Base-by-base conservation (phyloP, 129 eudicot genomes). In the Logfia minima region DNA sequence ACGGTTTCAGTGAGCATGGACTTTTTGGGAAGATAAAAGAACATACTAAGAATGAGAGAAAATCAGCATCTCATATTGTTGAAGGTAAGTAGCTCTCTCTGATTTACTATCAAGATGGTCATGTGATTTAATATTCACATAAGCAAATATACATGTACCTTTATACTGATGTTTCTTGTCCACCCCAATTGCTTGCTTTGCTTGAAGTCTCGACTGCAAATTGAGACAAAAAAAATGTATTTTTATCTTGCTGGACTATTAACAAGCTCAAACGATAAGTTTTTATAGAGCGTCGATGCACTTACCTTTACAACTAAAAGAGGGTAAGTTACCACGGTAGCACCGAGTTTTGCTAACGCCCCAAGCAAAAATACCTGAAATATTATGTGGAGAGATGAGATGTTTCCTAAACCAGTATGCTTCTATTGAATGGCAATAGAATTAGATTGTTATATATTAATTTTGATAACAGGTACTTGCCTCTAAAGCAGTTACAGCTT, bases 281-380 rank as follows among this genome's bases (percentile, higher is more conserved):
- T 53, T 53, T 8, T 53, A 34, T 24, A 23, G 4, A 28, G 28
- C 39, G 16, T 66, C 14, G 8, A 66, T 73, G 75, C 16, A 66
- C 37, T 79, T 80, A 87, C 98, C 96, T 93, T 93, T 64, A 94
- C 97, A 72, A 94, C 98, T 79, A 94, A 84, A 78, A 94, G 88
- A 74, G 98, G 98, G 86, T 94, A 94, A 56, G 97, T 94, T 24
- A 94, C 86, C 41, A 94, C 96, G 21, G 98, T 94, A 31, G 98
- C 98, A 77, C 98, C 98, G 75, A 94, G 98, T 83, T 94, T 94
- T 77, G 98, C 98, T 78, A 91, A 39, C 18, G 98, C 98, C 59
- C 97, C 98, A 45, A 94, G 93, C 76, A 94, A 81, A 87, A 94
- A 94, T 34, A 94, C 79, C 98, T 94, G 75, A 39, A 61, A 75